A percentile compares a stretch with the other conserved stretches of the same genome.
phyloP scores from a whole-genome alignment of 2,329 filamentous ascomycete genomes.

The Metarhizium humberi region DNA sequence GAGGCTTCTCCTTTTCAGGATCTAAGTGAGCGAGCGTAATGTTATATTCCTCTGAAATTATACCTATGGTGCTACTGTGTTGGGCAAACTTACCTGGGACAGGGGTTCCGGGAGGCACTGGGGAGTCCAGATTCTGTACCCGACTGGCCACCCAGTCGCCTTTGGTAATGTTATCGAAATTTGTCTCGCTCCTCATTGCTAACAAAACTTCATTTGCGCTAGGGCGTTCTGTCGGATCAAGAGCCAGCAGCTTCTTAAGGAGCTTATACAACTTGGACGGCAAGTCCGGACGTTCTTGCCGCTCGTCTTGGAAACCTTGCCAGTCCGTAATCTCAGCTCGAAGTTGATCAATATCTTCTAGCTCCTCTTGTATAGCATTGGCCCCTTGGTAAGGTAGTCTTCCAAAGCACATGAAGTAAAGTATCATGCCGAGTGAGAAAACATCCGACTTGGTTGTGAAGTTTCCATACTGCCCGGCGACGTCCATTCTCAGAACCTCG shows the following conservation, averaged over 20 bases:
- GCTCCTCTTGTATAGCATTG: slow-evolving; percentile 79
- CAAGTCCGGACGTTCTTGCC: slow-evolving; percentile 67
- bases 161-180: slow-evolving; percentile 31
- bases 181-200: slow-evolving; percentile 62
- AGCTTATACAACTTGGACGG: slow-evolving; percentile 80
- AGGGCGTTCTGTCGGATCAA: slow-evolving; percentile 68
- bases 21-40: slow-evolving; percentile 10
- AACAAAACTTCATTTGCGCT: slow-evolving; percentile 77
- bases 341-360: slow-evolving; percentile 80
- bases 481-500: slow-evolving; percentile 69
- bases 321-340: slow-evolving; percentile 79
- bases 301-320: slow-evolving; percentile 76
- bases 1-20: slow-evolving; percentile 19
- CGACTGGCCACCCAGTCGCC: slow-evolving; percentile 26
- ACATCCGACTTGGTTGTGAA: slow-evolving; percentile 97
- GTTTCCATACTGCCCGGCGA: slow-evolving; percentile 69
- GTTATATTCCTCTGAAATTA: background rate
- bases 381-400: slow-evolving; percentile 77
- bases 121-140: slow-evolving; percentile 48
- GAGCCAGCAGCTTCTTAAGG: slow-evolving; percentile 68
- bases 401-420: slow-evolving; percentile 96
- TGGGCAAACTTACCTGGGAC: slow-evolving; percentile 27
- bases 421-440: slow-evolving; percentile 97
- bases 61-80: background rate
- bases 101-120: slow-evolving; percentile 38